Percentiles rank a stretch among this genome's conserved stretches.
Evolutionary conservation across 306 rosid genomes (phyloP).

Genomic region (Hippophae gyantsensis): DNA sequence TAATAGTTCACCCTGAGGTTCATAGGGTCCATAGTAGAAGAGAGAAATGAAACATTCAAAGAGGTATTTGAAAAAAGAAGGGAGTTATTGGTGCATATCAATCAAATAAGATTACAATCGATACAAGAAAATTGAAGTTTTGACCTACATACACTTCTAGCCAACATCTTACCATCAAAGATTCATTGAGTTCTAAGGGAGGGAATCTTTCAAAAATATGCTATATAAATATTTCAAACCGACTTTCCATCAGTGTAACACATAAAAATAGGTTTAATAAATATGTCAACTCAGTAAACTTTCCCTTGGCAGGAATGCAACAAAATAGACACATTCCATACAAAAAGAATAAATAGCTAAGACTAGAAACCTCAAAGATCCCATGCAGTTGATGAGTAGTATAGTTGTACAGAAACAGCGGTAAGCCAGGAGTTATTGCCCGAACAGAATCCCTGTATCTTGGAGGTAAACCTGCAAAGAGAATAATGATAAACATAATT

Average conservation of each 20-base stretch:
- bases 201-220: background rate
- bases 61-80: no score
- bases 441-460: conserved; percentile 94
- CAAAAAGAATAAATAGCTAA: background rate
- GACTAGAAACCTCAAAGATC: conserved; percentile 65
- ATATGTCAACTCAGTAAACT: no score
- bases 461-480: conserved; percentile 75
- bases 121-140: no score
- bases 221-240: background rate
- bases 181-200: background rate
- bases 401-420: conserved; percentile 86
- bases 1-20: background rate
- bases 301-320: background rate
- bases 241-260: background rate
- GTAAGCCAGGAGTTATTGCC: conserved; percentile 90
- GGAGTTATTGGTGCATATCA: no score
- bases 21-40: background rate
- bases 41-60: background rate
- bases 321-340: background rate
- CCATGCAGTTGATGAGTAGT: conserved; percentile 97
- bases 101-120: no score
- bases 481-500: conserved; percentile 10
- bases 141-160: background rate
- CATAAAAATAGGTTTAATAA: background rate
- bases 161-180: background rate